Evolutionary conservation across 805 yeast genomes (phyloP).

Genomic region (Ogataea polymorpha): DNA sequence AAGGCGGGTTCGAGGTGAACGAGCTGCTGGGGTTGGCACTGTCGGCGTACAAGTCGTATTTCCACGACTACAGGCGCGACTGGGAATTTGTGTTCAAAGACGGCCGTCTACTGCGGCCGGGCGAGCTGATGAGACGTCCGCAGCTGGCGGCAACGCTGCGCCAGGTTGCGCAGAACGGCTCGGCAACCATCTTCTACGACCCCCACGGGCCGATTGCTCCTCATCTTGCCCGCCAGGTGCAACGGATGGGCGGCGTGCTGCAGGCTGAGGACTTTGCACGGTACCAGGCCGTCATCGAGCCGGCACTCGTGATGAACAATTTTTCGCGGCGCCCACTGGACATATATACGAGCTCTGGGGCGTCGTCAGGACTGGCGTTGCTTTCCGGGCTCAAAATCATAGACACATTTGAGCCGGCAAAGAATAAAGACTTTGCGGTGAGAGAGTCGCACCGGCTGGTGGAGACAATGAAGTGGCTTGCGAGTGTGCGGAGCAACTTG

Average conservation of each 20-base stretch:
- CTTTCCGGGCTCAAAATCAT: slow-evolving; percentile 70
- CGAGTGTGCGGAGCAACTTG: slow-evolving; percentile 76
- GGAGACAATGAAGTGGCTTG: slow-evolving; percentile 94
- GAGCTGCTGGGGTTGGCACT: slow-evolving; percentile 44
- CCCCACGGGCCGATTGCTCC: slow-evolving; percentile 73
- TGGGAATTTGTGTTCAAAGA: slow-evolving; percentile 57
- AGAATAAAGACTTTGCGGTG: slow-evolving; percentile 40
- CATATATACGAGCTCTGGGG: slow-evolving; percentile 62
- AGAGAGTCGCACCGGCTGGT: slow-evolving; percentile 62
- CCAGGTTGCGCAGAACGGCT: slow-evolving; percentile 71
- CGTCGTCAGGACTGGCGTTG: slow-evolving; percentile 82
- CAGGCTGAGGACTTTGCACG: slow-evolving; percentile 59
- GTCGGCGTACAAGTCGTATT: slow-evolving; percentile 33
- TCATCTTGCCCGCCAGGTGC: slow-evolving; percentile 48
- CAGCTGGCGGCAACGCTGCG: slow-evolving; percentile 64
- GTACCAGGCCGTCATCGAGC: slow-evolving; percentile 51
- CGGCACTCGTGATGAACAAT: slow-evolving; percentile 40
- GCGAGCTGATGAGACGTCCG: slow-evolving; percentile 61
- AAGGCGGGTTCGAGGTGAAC: slow-evolving; percentile 60
- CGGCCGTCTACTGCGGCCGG: slow-evolving; percentile 39
- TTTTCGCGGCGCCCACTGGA: slow-evolving; percentile 27
- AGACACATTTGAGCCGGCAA: slow-evolving; percentile 35
- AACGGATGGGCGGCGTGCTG: slow-evolving; percentile 64
- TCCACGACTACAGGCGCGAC: slow-evolving; percentile 33
- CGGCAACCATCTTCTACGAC: slow-evolving; percentile 76